Percentiles rank a stretch among this genome's conserved stretches.
Evolutionary conservation across 768 basidiomycete species (phyloP).

Genomic region (Imleria badia): DNA sequence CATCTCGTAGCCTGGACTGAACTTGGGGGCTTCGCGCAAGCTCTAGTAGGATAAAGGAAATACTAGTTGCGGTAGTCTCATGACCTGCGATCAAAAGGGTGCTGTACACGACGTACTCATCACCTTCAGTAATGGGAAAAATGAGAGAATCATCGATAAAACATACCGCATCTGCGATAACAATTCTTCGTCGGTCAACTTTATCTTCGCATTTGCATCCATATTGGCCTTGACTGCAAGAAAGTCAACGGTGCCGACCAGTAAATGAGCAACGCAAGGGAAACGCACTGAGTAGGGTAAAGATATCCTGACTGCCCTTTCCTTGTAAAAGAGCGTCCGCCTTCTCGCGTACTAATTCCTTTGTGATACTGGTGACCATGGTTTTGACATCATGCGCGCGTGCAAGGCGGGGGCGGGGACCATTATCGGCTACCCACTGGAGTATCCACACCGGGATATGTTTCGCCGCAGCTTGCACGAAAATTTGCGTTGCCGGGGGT

Average conservation of each 20-base stretch:
- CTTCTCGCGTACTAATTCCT: conserved; percentile 9
- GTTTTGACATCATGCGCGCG: neutral
- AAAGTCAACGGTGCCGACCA: neutral
- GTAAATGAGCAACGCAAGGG: no score
- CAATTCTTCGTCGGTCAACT: conserved; percentile 16
- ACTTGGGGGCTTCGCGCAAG: conserved; percentile 54
- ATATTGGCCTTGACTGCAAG: conserved; percentile 24
- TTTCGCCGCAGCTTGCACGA: conserved; percentile 8
- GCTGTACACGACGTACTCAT: conserved; percentile 20
- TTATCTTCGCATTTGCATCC: conserved; percentile 17
- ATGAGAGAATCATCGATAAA: neutral
- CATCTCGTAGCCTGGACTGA: conserved; percentile 55
- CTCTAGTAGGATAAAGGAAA: conserved; percentile 61
- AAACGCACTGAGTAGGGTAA: conserved; percentile 39
- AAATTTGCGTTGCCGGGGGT: conserved; percentile 3
- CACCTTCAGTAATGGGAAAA: neutral
- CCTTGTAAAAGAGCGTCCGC: conserved; percentile 6
- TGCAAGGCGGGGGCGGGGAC: neutral
- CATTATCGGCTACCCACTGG: neutral
- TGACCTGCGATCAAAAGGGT: conserved; percentile 49
- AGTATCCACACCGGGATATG: conserved; percentile 1
- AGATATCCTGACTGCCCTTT: conserved; percentile 12
- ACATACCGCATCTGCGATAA: conserved; percentile 17
- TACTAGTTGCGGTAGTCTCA: conserved; percentile 57
- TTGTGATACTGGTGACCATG: neutral